Base-by-base conservation (phyloP, 73 alveolate genomes). In the Paramecium octaurelia region DNA sequence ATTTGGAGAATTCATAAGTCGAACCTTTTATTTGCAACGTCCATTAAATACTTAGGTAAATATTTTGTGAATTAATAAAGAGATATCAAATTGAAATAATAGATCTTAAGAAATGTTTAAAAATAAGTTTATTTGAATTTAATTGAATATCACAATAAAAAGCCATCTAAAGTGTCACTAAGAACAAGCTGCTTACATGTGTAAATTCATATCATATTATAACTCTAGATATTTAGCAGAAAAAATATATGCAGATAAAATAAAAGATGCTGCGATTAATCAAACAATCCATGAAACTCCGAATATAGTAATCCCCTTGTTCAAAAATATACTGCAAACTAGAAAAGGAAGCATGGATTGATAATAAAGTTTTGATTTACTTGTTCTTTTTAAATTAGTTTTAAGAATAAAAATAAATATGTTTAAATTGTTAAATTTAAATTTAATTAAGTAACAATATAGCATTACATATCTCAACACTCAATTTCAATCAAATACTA, bases 61-160 rank as follows among this genome's bases (percentile, higher is more conserved):
- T 54, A 16, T 5, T 0, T 54, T 16, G 6, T 38, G 8, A 42
- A 23, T 21, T 38, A 12, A 75, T 11, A 16, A 12, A 75, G 88
- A 16, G 38, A 75, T 38, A 9, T 75, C 20, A 12, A 75, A 42
- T 75, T 34, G 21, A 35, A 36, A 38, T 75, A 75, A 75, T 38
- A 75, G 35, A 23, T 75, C 10, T 20, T 75, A 38, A 75, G 88
- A 20, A 75, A 75, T 75, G 88, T 75, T 29, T 75, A 75, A 42
- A 75, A 75, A 75, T 75, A 75, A 35, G 88, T 75, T 38, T 75
- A 75, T 75, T 35, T 75, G 60, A 75, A 75, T 35, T 42, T 75
- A 38, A 35, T 75, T 2, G 88, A 75, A 18, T 10, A 38, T 18
- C 46, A 75, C 5, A 75, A 75, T 21, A 27, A 34, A 34, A 64